Base-by-base conservation (phyloP, 106 monocot species). In the Dioscorea dumetorum region DNA sequence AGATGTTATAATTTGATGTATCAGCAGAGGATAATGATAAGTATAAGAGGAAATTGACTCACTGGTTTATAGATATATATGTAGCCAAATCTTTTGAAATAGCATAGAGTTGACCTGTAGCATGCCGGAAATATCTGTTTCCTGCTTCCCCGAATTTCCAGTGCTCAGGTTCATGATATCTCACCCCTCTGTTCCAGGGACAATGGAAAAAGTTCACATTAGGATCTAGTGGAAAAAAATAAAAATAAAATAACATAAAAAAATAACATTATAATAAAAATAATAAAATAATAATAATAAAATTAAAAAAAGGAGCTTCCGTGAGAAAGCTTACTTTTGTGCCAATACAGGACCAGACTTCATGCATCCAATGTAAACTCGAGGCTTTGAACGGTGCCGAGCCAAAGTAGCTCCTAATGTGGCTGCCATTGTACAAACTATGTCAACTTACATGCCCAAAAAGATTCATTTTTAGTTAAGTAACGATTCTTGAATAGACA, bases 291-390 rank as follows among this genome's bases (percentile, higher is more conserved):
- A n/a, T n/a, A n/a, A n/a, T n/a, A n/a, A n/a, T n/a, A n/a, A 34
- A 7, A 34, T 34, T 7, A 3, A 34, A 34, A 34, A 34, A 7
- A 34, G 34, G 10, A 3, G 10, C 5, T 8, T 41, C 10, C 9
- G 9, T 10, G 10, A 7, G 63, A 71, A 59, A 22, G 53, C 89
- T 80, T 79, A 99, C 97, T 93, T 99, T 67, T 83, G 89, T 49
- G 97, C 86, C 6, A 99, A 73, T 51, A 99, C 97, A 57, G 97
- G 97, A 70, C 97, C 97, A 32, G 97, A 92, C 68, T 99, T 99
- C 97, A 99, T 99, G 73, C 97, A 99, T 61, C 97, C 97, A 61
- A 99, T 79, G 68, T 99, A 99, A 1, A 92, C 79, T 33, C 78
- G 84, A 62, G 92, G 86, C 73, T 89, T 99, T 28, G 90, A 75